phyloP scores from a whole-genome alignment of 306 rosid species.

The Vigna trinervia region DNA sequence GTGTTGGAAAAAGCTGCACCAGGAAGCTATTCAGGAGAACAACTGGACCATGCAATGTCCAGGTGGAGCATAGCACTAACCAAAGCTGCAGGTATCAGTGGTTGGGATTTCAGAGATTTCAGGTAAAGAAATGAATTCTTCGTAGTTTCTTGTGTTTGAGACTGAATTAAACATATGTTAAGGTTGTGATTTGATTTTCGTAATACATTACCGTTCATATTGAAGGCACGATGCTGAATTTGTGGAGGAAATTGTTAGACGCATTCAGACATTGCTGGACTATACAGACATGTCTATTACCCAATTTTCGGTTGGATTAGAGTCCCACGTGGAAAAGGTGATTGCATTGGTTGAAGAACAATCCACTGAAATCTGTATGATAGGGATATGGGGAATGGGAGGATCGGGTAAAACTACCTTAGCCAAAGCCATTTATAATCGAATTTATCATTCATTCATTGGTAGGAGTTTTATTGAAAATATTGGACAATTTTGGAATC shows the following conservation, averaged over 20 bases:
- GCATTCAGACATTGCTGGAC: not conserved
- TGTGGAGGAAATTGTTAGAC: not conserved
- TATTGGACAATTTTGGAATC: not conserved
- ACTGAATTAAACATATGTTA: too few species aligned
- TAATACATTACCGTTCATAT: too few species aligned
- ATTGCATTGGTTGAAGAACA: not conserved
- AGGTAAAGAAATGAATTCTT: not conserved
- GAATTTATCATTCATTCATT: not conserved
- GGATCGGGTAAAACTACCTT: conserved; percentile 9
- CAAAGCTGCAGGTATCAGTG: not conserved
- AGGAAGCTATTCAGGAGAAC: too few species aligned
- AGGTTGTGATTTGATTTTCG: too few species aligned
- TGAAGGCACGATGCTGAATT: not conserved
- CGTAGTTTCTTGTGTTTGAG: too few species aligned
- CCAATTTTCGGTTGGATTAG: conserved; percentile 20
- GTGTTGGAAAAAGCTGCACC: not conserved
- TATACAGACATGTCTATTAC: not conserved
- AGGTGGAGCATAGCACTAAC: not conserved
- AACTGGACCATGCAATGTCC: too few species aligned
- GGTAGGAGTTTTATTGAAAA: not conserved
- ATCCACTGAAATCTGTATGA: not conserved
- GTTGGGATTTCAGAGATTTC: not conserved
- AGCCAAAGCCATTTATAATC: conserved; percentile 16
- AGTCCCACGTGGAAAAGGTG: not conserved
- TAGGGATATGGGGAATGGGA: conserved; percentile 46